A percentile compares a stretch with the other conserved stretches of the same genome.
These are phyloP conservation scores for Rhodotorula taiwanensis DNA, from an alignment of 768 basidiomycete genomes.

Conservation along the genomic window DNA sequence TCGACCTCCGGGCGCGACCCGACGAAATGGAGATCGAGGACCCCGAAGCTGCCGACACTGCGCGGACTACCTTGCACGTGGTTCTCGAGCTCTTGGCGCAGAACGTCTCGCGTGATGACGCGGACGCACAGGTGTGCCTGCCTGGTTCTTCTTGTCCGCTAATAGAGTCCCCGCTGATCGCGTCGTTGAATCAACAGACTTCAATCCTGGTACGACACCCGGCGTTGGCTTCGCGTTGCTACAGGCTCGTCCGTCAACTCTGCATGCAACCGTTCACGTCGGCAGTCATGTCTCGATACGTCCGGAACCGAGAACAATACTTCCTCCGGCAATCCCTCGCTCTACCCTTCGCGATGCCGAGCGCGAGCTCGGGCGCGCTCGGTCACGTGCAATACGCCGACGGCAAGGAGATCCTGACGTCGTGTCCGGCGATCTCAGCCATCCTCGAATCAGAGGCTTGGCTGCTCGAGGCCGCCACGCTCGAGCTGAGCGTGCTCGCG, in stretches of 20 bases:
- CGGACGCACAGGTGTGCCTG: constrained; percentile 38
- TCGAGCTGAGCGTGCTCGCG: constrained; percentile 81
- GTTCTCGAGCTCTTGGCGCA: constrained; percentile 66
- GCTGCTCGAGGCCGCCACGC: constrained; percentile 74
- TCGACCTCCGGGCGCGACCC: constrained; percentile 50
- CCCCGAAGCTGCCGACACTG: constrained; percentile 40
- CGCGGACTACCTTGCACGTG: constrained; percentile 64
- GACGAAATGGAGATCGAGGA: constrained; percentile 43
- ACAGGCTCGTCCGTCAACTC: constrained; percentile 73
- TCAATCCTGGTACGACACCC: constrained; percentile 49
- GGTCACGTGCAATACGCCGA: constrained; percentile 63
- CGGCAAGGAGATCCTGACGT: constrained; percentile 62
- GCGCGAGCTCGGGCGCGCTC: constrained; percentile 49
- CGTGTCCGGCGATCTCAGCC: constrained; percentile 54
- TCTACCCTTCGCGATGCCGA: constrained; percentile 59
- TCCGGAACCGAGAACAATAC: constrained; percentile 81
- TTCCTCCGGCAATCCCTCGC: constrained; percentile 75
- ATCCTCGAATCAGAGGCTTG: constrained; percentile 77
- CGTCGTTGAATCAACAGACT: constrained; percentile 29
- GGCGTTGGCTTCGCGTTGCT: constrained; percentile 73
- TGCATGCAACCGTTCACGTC: constrained; percentile 81
- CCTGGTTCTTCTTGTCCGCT: not conserved
- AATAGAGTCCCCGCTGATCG: not conserved
- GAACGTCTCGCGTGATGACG: constrained; percentile 52
- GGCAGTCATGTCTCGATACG: constrained; percentile 70